Evolutionary conservation across 2,329 filamentous ascomycete species (phyloP), one percentile per base, ranked within the genome.

Genomic region (Septoria linicola): DNA sequence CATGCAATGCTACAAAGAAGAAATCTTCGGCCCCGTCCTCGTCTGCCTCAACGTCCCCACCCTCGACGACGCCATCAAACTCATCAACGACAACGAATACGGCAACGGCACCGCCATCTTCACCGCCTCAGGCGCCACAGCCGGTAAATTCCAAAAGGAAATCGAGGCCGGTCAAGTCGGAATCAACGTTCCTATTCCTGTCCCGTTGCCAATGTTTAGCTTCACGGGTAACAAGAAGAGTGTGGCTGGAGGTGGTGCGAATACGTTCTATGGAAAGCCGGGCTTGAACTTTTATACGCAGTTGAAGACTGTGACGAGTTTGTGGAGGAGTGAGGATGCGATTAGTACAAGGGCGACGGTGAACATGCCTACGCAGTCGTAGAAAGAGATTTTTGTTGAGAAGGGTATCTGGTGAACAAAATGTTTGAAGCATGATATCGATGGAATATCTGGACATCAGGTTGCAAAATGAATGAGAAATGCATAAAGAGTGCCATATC

Each of bases 241-340:
- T 66, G 79, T 97, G 51, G 93, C 93, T 0, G 93, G 92, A 48
- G 91, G 91, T 45, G 92, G 93, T 55, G 87, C 88, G 31, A 95
- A 82, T 74, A 95, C 90, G 13, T 97, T 99, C 70, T 99, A 99
- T 73, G 93, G 93, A 60, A 87, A 88, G 72, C 89, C 90, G 0
- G 93, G 92, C 19, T 73, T 99, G 68, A 85, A 88, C 68, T 99
- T 99, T 70, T 97, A 95, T 73, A 99, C 93, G 2, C 93, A 97
- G 75, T 81, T 88, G 68, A 97, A 99, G 87, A 99, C 93, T 2
- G 93, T 99, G 41, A 99, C 93, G 46, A 86, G 89, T 60, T 74
- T 95, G 69, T 99, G 93, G 93, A 83, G 83, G 66, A 83, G 81
- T 55, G 84, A 91, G 66, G 91, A 96, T 74, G 91, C 89, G 1